phyloP scores from a whole-genome alignment of 495 filamentous ascomycete genomes.

The Talaromyces nanjingensis region DNA sequence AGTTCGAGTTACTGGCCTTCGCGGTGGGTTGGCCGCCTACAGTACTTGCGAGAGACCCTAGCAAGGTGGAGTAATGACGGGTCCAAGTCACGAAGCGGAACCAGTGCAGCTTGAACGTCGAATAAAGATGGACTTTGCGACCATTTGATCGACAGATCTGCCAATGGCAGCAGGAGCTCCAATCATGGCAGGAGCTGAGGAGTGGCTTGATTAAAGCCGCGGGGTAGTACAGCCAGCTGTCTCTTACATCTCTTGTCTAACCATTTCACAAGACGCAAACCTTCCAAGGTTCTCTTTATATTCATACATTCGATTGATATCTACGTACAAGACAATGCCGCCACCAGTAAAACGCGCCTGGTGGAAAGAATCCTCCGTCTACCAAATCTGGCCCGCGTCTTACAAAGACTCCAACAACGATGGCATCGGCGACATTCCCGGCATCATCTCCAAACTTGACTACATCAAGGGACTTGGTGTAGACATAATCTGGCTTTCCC shows the following conservation, averaged over 20 bases:
- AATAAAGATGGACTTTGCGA: neutral
- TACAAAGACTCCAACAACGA: slow-evolving; percentile 63
- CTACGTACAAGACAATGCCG: neutral
- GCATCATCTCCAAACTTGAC: slow-evolving; percentile 58
- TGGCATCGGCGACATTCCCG: slow-evolving; percentile 61
- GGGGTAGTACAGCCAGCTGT: neutral
- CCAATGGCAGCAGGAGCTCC: neutral
- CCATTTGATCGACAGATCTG: neutral
- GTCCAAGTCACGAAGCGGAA: neutral
- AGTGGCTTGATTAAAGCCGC: neutral
- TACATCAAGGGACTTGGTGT: slow-evolving; percentile 58
- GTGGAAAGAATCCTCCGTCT: slow-evolving; percentile 54
- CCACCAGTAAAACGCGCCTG: slow-evolving; percentile 33
- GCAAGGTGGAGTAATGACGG: neutral
- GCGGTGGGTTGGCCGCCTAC: no score
- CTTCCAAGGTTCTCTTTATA: neutral
- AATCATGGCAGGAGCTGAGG: neutral
- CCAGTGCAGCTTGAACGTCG: neutral
- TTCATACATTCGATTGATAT: neutral
- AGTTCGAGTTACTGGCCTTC: no score
- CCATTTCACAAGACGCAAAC: neutral
- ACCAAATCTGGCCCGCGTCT: slow-evolving; percentile 64
- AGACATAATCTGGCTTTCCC: slow-evolving; percentile 63
- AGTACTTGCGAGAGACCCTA: no score
- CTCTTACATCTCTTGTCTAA: neutral